These are phyloP conservation scores for Astrocystis sublimbata DNA, from an alignment of 495 filamentous ascomycete species.

Conservation along the genomic window DNA sequence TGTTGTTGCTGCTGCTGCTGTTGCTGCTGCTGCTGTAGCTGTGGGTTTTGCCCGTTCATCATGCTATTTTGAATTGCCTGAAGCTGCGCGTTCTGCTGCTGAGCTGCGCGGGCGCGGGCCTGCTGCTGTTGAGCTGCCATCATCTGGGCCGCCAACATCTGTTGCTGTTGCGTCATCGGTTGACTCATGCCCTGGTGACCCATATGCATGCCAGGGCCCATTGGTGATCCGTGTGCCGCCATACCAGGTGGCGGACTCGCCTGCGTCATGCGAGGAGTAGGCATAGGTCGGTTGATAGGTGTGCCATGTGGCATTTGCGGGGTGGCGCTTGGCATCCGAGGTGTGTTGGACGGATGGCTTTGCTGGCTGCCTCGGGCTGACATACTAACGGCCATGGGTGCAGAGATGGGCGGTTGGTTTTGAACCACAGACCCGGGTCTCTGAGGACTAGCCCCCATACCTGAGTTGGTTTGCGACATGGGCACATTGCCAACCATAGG, in stretches of 20 bases:
- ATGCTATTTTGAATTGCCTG: slow-evolving; percentile 40
- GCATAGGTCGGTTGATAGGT: slow-evolving; percentile 65
- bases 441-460: slow-evolving; percentile 74
- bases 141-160: slow-evolving; percentile 44
- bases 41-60: slow-evolving; percentile 36
- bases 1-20: slow-evolving; percentile 29
- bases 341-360: slow-evolving; percentile 73
- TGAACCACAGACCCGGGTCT: slow-evolving; percentile 77
- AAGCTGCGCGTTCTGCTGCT: slow-evolving; percentile 42
- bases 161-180: slow-evolving; percentile 40
- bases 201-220: slow-evolving; percentile 56
- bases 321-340: slow-evolving; percentile 75
- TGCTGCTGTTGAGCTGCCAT: slow-evolving; percentile 57
- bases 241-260: slow-evolving; percentile 64
- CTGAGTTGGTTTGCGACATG: slow-evolving; percentile 79
- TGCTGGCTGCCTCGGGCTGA: slow-evolving; percentile 78
- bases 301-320: slow-evolving; percentile 76
- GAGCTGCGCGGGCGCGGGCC: slow-evolving; percentile 36
- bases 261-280: slow-evolving; percentile 71
- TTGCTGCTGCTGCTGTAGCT: slow-evolving; percentile 29
- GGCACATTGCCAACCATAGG: slow-evolving; percentile 71
- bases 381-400: slow-evolving; percentile 70
- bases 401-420: slow-evolving; percentile 63
- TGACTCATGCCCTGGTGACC: slow-evolving; percentile 52
- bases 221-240: slow-evolving; percentile 60